phyloP scores from a whole-genome alignment of 2,329 filamentous ascomycete species.

The Pezicula rhizophila region DNA sequence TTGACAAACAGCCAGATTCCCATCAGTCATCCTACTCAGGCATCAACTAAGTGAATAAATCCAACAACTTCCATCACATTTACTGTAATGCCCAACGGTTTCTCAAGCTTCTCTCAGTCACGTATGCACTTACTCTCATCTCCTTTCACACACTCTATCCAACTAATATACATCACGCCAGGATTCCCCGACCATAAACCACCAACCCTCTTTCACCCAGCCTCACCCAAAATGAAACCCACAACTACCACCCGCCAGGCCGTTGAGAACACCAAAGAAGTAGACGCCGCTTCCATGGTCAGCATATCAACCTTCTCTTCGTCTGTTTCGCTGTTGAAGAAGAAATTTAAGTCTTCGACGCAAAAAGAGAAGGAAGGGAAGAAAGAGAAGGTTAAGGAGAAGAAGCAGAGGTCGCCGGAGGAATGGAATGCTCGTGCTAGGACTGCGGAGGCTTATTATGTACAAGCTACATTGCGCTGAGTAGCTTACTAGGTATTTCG shows the following conservation, averaged over 20 bases:
- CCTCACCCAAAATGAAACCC: slow-evolving; percentile 18
- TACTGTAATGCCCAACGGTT: slow-evolving; percentile 5
- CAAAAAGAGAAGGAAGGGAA: slow-evolving; percentile 3
- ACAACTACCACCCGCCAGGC: slow-evolving; percentile 3
- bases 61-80: neutral
- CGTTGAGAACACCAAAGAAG: slow-evolving; percentile 2
- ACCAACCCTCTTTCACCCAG: slow-evolving; percentile 17
- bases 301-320: slow-evolving; percentile 21
- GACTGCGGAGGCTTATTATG: slow-evolving; percentile 19
- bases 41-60: too few relatives aligned
- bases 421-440: slow-evolving; percentile 10
- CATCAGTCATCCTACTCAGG: too few relatives aligned
- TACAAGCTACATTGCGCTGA: slow-evolving; percentile 10
- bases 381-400: slow-evolving; percentile 4
- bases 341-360: slow-evolving; percentile 6
- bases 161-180: slow-evolving; percentile 6
- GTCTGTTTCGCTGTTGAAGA: slow-evolving; percentile 19
- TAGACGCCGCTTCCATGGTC: slow-evolving; percentile 16
- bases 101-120: slow-evolving; percentile 9
- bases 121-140: slow-evolving; percentile 6
- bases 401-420: neutral
- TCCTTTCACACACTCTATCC: neutral
- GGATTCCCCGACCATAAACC: slow-evolving; percentile 17
- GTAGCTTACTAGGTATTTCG: neutral
- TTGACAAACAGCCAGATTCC: too few relatives aligned